These are phyloP conservation scores for Diaporthe citrichinensis DNA, from an alignment of 2,329 filamentous ascomycete species.

Conservation along the genomic window DNA sequence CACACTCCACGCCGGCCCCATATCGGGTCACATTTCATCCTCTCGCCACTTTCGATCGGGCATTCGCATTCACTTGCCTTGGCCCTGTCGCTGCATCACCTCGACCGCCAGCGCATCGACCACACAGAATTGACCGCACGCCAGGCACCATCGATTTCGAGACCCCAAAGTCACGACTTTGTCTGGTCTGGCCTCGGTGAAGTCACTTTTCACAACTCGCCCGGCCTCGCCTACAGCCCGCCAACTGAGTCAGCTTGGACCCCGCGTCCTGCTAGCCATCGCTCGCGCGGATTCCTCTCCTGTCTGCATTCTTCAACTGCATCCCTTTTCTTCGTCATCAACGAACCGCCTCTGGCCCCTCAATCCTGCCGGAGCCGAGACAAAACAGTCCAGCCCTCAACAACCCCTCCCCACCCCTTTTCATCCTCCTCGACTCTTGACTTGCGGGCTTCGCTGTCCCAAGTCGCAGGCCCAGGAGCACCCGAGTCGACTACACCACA, in stretches of 20 bases:
- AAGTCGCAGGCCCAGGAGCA: slow-evolving; percentile 31
- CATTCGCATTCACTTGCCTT: slow-evolving; percentile 26
- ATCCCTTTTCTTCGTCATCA: slow-evolving; percentile 39
- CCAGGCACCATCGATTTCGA: not conserved
- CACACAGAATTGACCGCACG: not conserved
- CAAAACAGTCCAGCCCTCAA: slow-evolving; percentile 3
- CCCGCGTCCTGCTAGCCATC: slow-evolving; percentile 40
- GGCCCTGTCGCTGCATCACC: not conserved
- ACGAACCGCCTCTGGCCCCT: slow-evolving; percentile 33
- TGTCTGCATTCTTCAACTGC: slow-evolving; percentile 40
- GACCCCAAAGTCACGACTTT: not conserved
- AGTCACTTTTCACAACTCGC: slow-evolving; percentile 34
- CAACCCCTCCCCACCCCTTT: slow-evolving; percentile 24
- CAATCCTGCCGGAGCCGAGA: slow-evolving; percentile 27
- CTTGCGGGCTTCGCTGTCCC: slow-evolving; percentile 20
- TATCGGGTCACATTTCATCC: slow-evolving; percentile 34
- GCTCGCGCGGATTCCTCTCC: slow-evolving; percentile 36
- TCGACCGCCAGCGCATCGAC: slow-evolving; percentile 12
- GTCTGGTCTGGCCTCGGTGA: slow-evolving; percentile 22
- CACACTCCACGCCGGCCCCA: slow-evolving; percentile 29
- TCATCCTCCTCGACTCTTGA: slow-evolving; percentile 25
- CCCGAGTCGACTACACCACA: slow-evolving; percentile 27
- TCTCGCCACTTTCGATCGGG: slow-evolving; percentile 24
- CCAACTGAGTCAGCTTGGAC: slow-evolving; percentile 42
- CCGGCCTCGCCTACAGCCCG: slow-evolving; percentile 24